Evolutionary conservation across 768 basidiomycete genomes (phyloP), one percentile per base, ranked within the genome.

Genomic region (Hypsizygus marmoreus): DNA sequence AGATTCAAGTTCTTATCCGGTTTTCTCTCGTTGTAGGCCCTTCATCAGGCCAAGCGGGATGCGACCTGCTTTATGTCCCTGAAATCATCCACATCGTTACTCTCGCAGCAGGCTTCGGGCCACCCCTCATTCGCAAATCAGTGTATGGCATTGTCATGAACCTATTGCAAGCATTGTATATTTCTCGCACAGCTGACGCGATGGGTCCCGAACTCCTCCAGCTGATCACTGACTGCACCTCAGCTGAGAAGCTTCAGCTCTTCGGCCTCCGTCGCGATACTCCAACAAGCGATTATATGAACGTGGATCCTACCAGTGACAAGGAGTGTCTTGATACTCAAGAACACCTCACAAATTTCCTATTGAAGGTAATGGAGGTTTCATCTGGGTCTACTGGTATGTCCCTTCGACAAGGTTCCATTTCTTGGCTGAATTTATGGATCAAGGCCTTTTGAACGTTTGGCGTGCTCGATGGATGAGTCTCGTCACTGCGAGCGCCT

Each of bases 391-490:
- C 82, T 2, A 77, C 69, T 63, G 91, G 93, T 94, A 49, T 42
- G 77, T 63, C 20, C 31, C 12, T 17, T 22, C 6, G 29, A 33
- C 28, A 24, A 22, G 34, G 19, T 30, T 10, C 36, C 26, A 13
- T 32, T 26, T 32, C 24, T 14, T 5, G 14, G 24, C 9, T 32
- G 37, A 57, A 35, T 49, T n/a, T 36, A 19, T 39, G 4, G 12
- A 36, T 43, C 16, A 43, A 90, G 90, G 85, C 9, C 64, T 91
- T 3, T 67, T 88, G 23, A 97, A 97, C 58, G 80, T 88, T 3
- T 97, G 94, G 94, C 80, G 88, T 47, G 91, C 93, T 20, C 77
- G 94, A 26, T 95, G 93, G 92, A 93, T 93, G 87, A 84, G 90
- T 31, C 64, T 97, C 46, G 82, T 92, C 11, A 88, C 89, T 1